These are phyloP conservation scores for Suillus fuscotomentosus DNA, from an alignment of 768 basidiomycete species.

Conservation along the genomic window DNA sequence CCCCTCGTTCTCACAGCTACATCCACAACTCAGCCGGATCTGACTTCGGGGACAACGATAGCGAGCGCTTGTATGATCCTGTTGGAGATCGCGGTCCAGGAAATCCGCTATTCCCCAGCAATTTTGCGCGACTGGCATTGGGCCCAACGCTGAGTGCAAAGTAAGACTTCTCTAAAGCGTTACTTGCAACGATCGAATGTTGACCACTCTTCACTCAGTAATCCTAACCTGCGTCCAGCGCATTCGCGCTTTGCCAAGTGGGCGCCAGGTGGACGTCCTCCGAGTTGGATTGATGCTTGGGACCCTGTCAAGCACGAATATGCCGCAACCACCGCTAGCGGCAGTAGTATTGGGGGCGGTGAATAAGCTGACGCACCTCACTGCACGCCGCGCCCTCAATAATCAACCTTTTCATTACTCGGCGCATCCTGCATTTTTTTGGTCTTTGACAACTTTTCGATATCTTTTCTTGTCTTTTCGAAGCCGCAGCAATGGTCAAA, in stretches of 20 bases:
- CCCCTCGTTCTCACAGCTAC: conserved; percentile 13
- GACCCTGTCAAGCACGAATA: conserved; percentile 42
- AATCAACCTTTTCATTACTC: neutral
- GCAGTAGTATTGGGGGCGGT: conserved; percentile 26
- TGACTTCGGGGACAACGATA: conserved; percentile 25
- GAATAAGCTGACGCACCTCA: conserved; percentile 14
- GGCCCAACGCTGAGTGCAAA: conserved; percentile 64
- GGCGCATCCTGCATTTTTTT: neutral
- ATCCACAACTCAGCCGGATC: conserved; percentile 13
- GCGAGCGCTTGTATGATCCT: conserved; percentile 41
- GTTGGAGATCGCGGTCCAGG: conserved; percentile 69
- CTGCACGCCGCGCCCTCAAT: neutral
- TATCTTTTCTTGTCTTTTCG: neutral
- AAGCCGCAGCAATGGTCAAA: neutral
- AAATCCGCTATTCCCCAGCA: conserved; percentile 79
- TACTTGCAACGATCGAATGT: neutral
- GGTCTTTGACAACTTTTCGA: neutral
- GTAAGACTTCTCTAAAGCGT: conserved; percentile 29
- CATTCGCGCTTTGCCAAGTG: conserved; percentile 23
- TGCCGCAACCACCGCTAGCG: conserved; percentile 40
- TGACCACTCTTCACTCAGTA: conserved; percentile 18
- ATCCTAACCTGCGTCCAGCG: conserved; percentile 19
- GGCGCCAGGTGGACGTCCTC: conserved; percentile 29
- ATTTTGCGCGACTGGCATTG: conserved; percentile 65
- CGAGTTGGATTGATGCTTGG: conserved; percentile 42